phyloP scores from a whole-genome alignment of 805 yeast species.

The Lipomyces orientalis region DNA sequence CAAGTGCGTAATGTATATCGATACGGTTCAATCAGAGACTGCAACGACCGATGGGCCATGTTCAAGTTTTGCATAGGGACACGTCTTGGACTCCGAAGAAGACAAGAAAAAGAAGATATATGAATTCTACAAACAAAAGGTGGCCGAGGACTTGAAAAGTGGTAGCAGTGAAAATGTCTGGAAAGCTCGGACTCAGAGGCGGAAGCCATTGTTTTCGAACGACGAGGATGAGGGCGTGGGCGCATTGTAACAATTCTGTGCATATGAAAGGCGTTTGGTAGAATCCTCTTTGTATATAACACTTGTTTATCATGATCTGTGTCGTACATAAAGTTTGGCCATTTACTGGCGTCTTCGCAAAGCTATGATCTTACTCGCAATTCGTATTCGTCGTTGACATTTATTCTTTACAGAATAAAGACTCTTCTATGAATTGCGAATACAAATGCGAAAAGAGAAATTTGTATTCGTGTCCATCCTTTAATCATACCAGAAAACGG shows the following conservation, averaged over 20 bases:
- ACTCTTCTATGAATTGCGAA: too few relatives aligned
- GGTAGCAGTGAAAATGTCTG: constrained; percentile 90
- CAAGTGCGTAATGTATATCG: constrained; percentile 84
- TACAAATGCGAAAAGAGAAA: too few relatives aligned
- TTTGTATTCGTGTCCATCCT: too few relatives aligned
- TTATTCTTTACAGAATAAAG: too few relatives aligned
- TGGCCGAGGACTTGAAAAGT: constrained; percentile 59
- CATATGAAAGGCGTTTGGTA: not conserved
- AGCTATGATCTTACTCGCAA: too few relatives aligned
- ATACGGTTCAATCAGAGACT: constrained; percentile 75
- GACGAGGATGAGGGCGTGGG: not conserved
- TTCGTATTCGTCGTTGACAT: too few relatives aligned
- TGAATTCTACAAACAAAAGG: constrained; percentile 68
- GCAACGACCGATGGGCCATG: constrained; percentile 72
- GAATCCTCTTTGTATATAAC: not conserved
- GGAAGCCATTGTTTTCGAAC: constrained; percentile 15
- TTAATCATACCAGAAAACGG: too few relatives aligned
- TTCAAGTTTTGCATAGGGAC: constrained; percentile 79
- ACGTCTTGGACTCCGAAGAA: constrained; percentile 60
- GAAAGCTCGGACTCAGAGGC: constrained; percentile 48
- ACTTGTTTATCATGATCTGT: too few relatives aligned
- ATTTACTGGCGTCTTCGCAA: too few relatives aligned
- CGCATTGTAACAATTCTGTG: not conserved
- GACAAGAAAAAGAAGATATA: constrained; percentile 60
- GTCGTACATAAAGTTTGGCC: too few relatives aligned